Base-by-base conservation (phyloP, 2,329 filamentous ascomycete genomes). In the Trichoderma sp. region DNA sequence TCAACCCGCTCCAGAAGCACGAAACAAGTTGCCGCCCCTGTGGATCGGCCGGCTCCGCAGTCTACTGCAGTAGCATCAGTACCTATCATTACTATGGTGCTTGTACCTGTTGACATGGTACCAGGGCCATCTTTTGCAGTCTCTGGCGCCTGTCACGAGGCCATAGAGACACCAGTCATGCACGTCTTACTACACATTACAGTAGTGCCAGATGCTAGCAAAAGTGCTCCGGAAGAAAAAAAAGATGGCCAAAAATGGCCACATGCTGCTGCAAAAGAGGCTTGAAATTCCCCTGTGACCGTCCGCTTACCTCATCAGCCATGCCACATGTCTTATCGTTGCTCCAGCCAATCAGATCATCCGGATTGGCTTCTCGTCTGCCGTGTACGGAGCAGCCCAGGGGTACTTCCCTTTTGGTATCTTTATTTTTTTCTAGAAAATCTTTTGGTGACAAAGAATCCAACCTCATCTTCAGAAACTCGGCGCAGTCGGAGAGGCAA, bases 1-100 rank as follows among this genome's bases (percentile, higher is more conserved):
- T 62, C 47, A 62, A 14, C 48, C 47, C 1, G 48, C 26, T 48
- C 59, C 39, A 41, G 48, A 54, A 62, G 59, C 59, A 62, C 59
- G 59, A 62, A 62, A 14, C 9, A 34, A 28, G 21, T 39, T 14
- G 34, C 34, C 44, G 21, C n/a, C 28, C 45, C 14, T 50, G 58
- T 61, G 58, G 58, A 61, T 51, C 57, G 56, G 21, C 15, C 34
- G 26, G 39, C 59, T 52, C 39, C 48, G 59, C 58, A 45, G 7
- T 34, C 7, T 10, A 10, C 9, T 10, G 30, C 30, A 9, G 9
- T 34, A 30, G 28, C 10, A 30, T 9, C 7, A 30, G n/a, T n/a
- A n/a, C n/a, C n/a, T n/a, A n/a, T n/a, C n/a, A n/a, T n/a, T n/a
- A n/a, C n/a, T n/a, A n/a, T n/a, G n/a, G n/a, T n/a, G n/a, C n/a